Base-by-base conservation (phyloP, 2,329 filamentous ascomycete genomes). In the Fusarium liriodendri region DNA sequence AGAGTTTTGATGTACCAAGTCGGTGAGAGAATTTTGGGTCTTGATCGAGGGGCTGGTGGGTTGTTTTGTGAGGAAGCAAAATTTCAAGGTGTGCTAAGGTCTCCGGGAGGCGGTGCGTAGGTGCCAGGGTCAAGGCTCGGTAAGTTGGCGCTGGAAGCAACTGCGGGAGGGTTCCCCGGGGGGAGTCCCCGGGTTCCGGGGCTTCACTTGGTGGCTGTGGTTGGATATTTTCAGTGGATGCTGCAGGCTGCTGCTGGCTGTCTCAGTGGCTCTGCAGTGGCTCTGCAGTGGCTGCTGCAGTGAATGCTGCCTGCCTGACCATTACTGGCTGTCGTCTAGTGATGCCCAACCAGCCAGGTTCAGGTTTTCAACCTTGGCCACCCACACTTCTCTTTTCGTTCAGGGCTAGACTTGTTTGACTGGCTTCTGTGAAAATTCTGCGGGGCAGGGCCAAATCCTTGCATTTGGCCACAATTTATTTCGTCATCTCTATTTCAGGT, bases 21-120 rank as follows among this genome's bases (percentile, higher is more conserved):
- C 74, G 74, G 74, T 76, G 74, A 76, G 74, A 76, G 74, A 76
- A 76, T 76, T 76, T 75, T 75, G 72, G 67, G 71, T 45, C 70
- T 63, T 45, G 25, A 27, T 55, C 58, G 70, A 64, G 68, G 69
- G 67, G 52, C 63, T 68, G 67, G 52, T 72, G 62, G 62, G 62
- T 67, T 64, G 68, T 71, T 72, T 65, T 67, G 40, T 64, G 45
- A 68, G 66, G 60, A 38, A 62, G 42, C 29, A 52, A 72, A 72
- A 70, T 70, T 73, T 67, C 57, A 65, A 65, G 64, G 72, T 57
- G 72, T 74, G 72, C 72, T 62, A 74, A 72, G 72, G 72, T 74
- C 66, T 74, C 65, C 55, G 50, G 60, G 45, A 75, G 72, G 62
- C 72, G 72, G 72, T 74, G 72, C 71, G 58, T 52, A 32, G 38